Conservation (phyloP, 2,329 filamentous ascomycete species). For the Rhytidhysteron rufulum region DNA sequence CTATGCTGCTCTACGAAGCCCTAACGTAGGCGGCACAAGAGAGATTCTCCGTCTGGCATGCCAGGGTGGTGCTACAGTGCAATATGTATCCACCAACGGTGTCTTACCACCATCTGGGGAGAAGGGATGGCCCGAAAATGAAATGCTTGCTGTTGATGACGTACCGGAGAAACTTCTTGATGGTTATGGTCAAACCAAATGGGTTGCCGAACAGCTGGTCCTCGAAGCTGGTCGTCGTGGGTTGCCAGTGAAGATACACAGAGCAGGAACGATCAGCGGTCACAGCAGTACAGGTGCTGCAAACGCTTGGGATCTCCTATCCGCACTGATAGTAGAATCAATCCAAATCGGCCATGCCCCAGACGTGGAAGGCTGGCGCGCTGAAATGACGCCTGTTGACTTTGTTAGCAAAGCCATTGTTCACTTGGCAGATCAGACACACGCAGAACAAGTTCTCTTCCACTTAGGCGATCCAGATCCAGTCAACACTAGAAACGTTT, state of each 20-base stretch:
- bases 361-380: slow-evolving; percentile 69
- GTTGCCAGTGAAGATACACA: slow-evolving; percentile 66
- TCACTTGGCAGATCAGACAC: slow-evolving; percentile 62
- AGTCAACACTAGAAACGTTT: slow-evolving; percentile 62
- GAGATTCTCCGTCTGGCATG: slow-evolving; percentile 70
- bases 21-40: slow-evolving; percentile 75
- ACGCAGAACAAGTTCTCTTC: slow-evolving; percentile 62
- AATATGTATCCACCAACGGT: slow-evolving; percentile 77
- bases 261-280: slow-evolving; percentile 73
- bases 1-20: slow-evolving; percentile 68
- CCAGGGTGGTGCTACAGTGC: slow-evolving; percentile 65
- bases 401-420: slow-evolving; percentile 73
- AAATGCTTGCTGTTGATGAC: slow-evolving; percentile 62
- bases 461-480: slow-evolving; percentile 72
- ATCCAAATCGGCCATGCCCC: slow-evolving; percentile 68
- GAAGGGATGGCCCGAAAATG: slow-evolving; percentile 67
- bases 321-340: slow-evolving; percentile 72
- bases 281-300: slow-evolving; percentile 71
- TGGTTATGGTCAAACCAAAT: slow-evolving; percentile 77
- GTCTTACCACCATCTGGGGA: slow-evolving; percentile 65
- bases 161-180: slow-evolving; percentile 67
- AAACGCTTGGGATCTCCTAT: slow-evolving; percentile 75
- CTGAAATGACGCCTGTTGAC: slow-evolving; percentile 82
- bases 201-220: slow-evolving; percentile 74
- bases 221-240: slow-evolving; percentile 65